Base-by-base conservation (phyloP, 495 filamentous ascomycete genomes). In the Podospora comata region DNA sequence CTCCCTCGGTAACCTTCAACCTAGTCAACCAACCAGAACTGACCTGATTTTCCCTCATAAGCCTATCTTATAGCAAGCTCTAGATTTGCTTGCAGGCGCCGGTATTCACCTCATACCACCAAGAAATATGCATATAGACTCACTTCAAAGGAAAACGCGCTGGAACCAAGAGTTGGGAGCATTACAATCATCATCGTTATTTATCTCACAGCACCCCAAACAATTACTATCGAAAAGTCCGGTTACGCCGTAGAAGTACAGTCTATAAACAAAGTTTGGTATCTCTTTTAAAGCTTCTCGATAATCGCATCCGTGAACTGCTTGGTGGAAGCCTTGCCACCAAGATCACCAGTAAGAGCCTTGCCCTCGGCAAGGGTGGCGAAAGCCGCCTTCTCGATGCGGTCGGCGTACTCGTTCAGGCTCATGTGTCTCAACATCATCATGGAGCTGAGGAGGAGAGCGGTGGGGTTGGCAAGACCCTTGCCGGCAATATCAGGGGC, bases 401-500 rank as follows among this genome's bases (percentile, higher is more conserved):
- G 88, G 76, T 86, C 82, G 65, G 96, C 95, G 76, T 97, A 88
- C 67, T 92, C 86, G 75, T 84, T 86, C 65, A 98, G 85, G 72
- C 90, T 90, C 96, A 99, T 98, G 83, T 98, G 96, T 79, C 96
- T 91, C 87, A 99, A 82, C 95, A 99, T 98, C 95, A 98, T 98
- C 81, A 97, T 93, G 76, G 89, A 92, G 80, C 87, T 91, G 71
- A 97, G 87, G 64, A 98, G 86, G 69, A 97, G 85, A 67, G 94
- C 94, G 72, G 94, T 97, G 62, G 94, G 94, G 86, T 98, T 98
- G 75, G 94, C 94, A 65, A 97, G 89, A 58, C 87, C 88, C 87
- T 96, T 93, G 78, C 95, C 95, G 65, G 94, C 96, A 76, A 99
- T 99, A 79, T 99, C 95, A 60, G 95, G 95, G 44, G 95, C 95